phyloP scores from a whole-genome alignment of 2,329 filamentous ascomycete genomes.

The Nemania sp. region DNA sequence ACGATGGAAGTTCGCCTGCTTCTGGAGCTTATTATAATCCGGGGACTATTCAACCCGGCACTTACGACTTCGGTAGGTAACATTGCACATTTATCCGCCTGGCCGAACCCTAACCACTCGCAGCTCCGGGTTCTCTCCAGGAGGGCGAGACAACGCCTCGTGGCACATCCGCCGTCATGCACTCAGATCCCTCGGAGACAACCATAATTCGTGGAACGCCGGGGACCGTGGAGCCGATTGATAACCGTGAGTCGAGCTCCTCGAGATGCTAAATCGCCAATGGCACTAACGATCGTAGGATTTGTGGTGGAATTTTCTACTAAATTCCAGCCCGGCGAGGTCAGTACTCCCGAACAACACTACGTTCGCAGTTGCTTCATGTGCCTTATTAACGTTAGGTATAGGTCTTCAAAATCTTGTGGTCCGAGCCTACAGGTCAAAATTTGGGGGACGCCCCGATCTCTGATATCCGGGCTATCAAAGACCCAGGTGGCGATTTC shows the following conservation, averaged over 20 bases:
- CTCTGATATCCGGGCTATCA: conserved; percentile 42
- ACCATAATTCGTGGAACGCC: conserved; percentile 34
- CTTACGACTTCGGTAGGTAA: conserved; percentile 33
- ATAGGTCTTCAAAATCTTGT: conserved; percentile 60
- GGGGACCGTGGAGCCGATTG: conserved; percentile 32
- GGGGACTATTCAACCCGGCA: conserved; percentile 29
- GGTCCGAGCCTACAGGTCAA: conserved; percentile 56
- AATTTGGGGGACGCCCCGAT: conserved; percentile 34
- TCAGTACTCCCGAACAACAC: conserved; percentile 17
- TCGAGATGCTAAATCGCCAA: background rate
- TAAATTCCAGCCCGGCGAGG: conserved; percentile 40
- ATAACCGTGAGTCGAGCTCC: conserved; percentile 30
- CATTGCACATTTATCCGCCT: background rate
- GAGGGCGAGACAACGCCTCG: conserved; percentile 30
- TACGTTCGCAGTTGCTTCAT: background rate
- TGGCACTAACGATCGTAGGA: conserved; percentile 33
- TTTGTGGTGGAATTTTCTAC: conserved; percentile 36
- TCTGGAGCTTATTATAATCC: conserved; percentile 26
- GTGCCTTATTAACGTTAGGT: background rate
- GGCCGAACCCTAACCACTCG: background rate
- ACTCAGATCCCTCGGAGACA: conserved; percentile 20
- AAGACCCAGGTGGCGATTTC: conserved; percentile 46
- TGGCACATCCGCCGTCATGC: conserved; percentile 21
- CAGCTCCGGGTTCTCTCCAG: conserved; percentile 25
- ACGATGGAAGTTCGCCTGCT: conserved; percentile 30